Percentiles rank a stretch among this genome's conserved stretches.
Conservation (phyloP, 768 basidiomycete species). For the Mycena leptocephala region DNA sequence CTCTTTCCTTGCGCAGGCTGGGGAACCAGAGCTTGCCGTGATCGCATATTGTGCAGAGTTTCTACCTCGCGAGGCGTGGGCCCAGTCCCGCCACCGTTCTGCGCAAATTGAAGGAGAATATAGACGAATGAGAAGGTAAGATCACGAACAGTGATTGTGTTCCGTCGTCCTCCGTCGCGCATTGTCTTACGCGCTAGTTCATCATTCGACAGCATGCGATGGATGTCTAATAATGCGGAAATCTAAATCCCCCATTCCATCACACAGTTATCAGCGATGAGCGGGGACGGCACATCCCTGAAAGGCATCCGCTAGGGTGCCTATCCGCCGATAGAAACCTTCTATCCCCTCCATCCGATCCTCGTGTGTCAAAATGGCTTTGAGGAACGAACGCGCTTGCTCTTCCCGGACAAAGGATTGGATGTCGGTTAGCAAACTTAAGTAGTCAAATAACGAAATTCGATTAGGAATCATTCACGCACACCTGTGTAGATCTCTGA, state of each 20-base stretch:
- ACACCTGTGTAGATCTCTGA: neutral
- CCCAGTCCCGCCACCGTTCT: no score
- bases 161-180: neutral
- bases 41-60: neutral
- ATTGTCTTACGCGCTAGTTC: neutral
- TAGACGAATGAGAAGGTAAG: no score
- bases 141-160: neutral
- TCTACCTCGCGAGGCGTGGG: neutral
- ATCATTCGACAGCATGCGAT: constrained; percentile 6
- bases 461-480: neutral
- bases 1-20: neutral
- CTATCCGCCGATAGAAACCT: constrained; percentile 17
- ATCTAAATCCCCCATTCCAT: neutral
- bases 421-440: constrained; percentile 18
- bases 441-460: neutral
- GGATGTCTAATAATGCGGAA: constrained; percentile 7
- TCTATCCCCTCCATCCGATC: neutral
- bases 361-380: neutral
- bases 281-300: neutral
- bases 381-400: neutral
- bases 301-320: neutral
- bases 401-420: constrained; percentile 9
- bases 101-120: no score
- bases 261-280: neutral
- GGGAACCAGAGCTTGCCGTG: neutral